phyloP scores from a whole-genome alignment of 441 rosid species.

The Erodium texanum region DNA sequence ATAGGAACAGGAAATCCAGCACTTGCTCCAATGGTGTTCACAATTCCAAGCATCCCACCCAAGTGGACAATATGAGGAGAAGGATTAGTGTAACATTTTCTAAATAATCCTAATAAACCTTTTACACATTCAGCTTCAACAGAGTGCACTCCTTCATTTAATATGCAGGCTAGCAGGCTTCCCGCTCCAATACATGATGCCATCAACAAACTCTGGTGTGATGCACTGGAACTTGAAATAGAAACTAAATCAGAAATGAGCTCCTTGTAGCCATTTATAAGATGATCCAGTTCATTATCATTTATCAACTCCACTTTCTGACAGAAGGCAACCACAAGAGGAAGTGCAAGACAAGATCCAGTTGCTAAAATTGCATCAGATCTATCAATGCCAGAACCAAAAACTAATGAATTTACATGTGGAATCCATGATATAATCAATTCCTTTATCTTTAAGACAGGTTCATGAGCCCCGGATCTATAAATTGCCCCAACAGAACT shows the following conservation, averaged over 20 bases:
- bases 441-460: slow-evolving; percentile 55
- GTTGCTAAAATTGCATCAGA: slow-evolving; percentile 45
- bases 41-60: slow-evolving; percentile 88
- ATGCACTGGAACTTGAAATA: slow-evolving; percentile 50
- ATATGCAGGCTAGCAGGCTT: slow-evolving; percentile 55
- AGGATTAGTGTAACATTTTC: slow-evolving; percentile 61
- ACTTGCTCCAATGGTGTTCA: slow-evolving; percentile 75
- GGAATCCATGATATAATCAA: slow-evolving; percentile 75
- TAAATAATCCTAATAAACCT: slow-evolving; percentile 52
- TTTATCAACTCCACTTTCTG: slow-evolving; percentile 67
- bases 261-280: slow-evolving; percentile 47
- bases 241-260: slow-evolving; percentile 60
- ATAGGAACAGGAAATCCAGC: slow-evolving; percentile 56
- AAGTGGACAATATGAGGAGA: slow-evolving; percentile 50
- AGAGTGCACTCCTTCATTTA: slow-evolving; percentile 67
- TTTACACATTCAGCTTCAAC: slow-evolving; percentile 44
- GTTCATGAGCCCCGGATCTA: slow-evolving; percentile 67
- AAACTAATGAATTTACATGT: slow-evolving; percentile 30
- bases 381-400: slow-evolving; percentile 30
- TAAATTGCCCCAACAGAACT: slow-evolving; percentile 61
- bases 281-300: slow-evolving; percentile 46
- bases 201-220: slow-evolving; percentile 61
- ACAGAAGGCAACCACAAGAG: slow-evolving; percentile 64
- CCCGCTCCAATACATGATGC: slow-evolving; percentile 85
- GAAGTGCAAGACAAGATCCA: slow-evolving; percentile 82